Evolutionary conservation across 352 stramenopile species (phyloP), one percentile per base, ranked within the genome.

Genomic region (Plasmopara viticola): DNA sequence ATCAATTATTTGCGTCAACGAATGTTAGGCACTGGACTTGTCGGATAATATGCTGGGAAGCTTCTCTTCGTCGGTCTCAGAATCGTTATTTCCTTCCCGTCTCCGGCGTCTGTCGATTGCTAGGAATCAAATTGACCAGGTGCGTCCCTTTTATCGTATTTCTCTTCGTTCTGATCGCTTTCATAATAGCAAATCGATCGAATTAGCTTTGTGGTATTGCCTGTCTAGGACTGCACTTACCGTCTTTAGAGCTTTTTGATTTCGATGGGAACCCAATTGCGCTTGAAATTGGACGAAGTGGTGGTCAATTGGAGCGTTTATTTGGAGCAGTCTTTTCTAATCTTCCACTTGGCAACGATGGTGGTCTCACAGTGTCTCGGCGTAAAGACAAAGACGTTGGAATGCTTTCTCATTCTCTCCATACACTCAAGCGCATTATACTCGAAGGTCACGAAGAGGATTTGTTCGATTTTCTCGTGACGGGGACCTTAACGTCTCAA

Each of bases 81-180:
- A 44, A 7, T 56, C 48, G 0, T 33, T 78, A 10, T 83, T 88
- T 17, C 74, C 74, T 12, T 37, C 51, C 0, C 62, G 29, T 10
- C 56, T 88, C 28, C 69, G 64, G 9, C 65, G 69, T 33, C 56
- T 88, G 5, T 69, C 72, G 6, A 66, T 86, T 17, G 62, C 64
- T 5, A 75, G 76, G 45, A 88, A 88, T 55, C 63, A 81, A 53
- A 82, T 88, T 29, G 62, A 84, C 39, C 66, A 85, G 54, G 74
- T 86, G 53, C 12, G 46, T 37, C 7, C 7, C 39, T n/a, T 35
- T 35, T 35, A 35, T 12, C 14, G 1, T 20, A 20, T 15, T 34
- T 39, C 43, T 14, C 5, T n/a, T 45, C 33, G 10, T 14, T 35
- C 31, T 20, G 6, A 4, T 12, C 25, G 5, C 17, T 18, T 15